phyloP scores from a whole-genome alignment of 2,329 filamentous ascomycete species.

The Clarireedia paspali region DNA sequence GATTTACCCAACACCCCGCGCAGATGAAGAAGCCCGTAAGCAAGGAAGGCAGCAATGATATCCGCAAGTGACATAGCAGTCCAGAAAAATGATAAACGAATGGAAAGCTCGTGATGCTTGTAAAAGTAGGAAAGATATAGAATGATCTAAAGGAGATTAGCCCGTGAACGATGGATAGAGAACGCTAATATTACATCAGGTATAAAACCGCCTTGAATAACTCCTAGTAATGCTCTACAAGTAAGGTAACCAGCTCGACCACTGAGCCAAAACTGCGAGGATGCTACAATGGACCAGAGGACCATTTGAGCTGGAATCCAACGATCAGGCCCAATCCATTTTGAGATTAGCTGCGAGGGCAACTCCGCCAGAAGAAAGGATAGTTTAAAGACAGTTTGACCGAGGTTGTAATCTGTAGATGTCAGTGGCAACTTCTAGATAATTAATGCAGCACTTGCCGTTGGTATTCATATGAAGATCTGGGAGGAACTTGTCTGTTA shows the following conservation, averaged over 20 bases:
- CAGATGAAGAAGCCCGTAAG: constrained; percentile 22
- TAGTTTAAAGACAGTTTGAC: constrained; percentile 33
- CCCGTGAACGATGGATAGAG: background rate
- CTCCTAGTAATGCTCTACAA: constrained; percentile 19
- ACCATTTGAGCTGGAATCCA: constrained; percentile 45
- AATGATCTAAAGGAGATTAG: constrained; percentile 33
- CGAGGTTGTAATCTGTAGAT: constrained; percentile 39
- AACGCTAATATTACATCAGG: constrained; percentile 37
- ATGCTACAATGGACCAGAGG: constrained; percentile 46
- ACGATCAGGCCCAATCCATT: constrained; percentile 42
- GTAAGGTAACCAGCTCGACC: constrained; percentile 30
- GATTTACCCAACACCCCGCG: constrained; percentile 16
- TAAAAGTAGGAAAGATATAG: constrained; percentile 26
- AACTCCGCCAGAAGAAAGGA: constrained; percentile 38
- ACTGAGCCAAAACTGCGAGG: constrained; percentile 36
- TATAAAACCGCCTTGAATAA: constrained; percentile 25
- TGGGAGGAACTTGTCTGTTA: constrained; percentile 52
- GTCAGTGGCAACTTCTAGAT: background rate
- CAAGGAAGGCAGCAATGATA: constrained; percentile 20
- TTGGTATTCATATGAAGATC: constrained; percentile 42
- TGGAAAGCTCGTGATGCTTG: constrained; percentile 22
- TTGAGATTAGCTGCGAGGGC: constrained; percentile 43
- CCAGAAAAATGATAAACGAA: constrained; percentile 23
- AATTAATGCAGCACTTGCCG: constrained; percentile 18
- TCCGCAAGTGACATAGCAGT: constrained; percentile 18